A percentile compares a stretch with the other conserved stretches of the same genome.
phyloP scores from a whole-genome alignment of 805 yeast genomes.

The Hanseniaspora singularis region DNA sequence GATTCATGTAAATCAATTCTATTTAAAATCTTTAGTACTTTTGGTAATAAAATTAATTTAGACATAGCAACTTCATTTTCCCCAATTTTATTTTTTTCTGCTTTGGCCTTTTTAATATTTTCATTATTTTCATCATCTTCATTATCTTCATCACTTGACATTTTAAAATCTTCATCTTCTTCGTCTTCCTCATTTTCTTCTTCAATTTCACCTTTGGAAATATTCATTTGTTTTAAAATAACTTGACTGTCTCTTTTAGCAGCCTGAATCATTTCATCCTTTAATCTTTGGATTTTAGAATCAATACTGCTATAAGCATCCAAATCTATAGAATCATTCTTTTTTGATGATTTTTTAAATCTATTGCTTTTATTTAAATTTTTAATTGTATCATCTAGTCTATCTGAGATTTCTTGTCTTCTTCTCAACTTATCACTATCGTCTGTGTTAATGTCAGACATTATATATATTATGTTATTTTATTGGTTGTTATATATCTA shows the following conservation, averaged over 20 bases:
- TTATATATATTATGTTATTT: constrained; percentile 18
- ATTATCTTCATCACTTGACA: background rate
- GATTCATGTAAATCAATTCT: constrained; percentile 83
- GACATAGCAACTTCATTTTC: constrained; percentile 5
- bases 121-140: background rate
- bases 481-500: constrained; percentile 15
- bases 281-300: constrained; percentile 68
- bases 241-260: constrained; percentile 62
- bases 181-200: background rate
- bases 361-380: constrained; percentile 54
- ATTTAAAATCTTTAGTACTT: constrained; percentile 61
- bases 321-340: constrained; percentile 15
- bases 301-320: constrained; percentile 93
- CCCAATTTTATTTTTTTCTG: background rate
- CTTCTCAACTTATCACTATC: constrained; percentile 7
- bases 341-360: constrained; percentile 54
- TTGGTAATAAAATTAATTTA: constrained; percentile 43
- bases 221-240: constrained; percentile 34
- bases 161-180: constrained; percentile 23
- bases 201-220: background rate
- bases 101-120: constrained; percentile 49
- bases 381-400: constrained; percentile 47
- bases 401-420: constrained; percentile 64
- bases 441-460: constrained; percentile 11
- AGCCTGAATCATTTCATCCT: constrained; percentile 80